Evolutionary conservation across 2,329 filamentous ascomycete species (phyloP), one percentile per base, ranked within the genome.

Genomic region (Penicillium sumatraense): DNA sequence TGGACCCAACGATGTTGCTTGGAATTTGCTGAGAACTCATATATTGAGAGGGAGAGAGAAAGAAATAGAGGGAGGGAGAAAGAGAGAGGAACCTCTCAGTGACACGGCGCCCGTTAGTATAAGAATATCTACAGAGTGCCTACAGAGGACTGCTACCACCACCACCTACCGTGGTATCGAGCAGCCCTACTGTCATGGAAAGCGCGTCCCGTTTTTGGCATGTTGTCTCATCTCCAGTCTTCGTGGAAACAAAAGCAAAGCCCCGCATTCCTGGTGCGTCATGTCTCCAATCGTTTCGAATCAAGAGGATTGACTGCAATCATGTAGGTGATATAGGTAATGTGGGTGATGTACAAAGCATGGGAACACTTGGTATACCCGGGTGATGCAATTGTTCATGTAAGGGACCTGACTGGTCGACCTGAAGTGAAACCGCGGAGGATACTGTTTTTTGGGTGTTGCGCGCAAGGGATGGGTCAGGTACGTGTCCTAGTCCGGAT

Each of bases 391-490:
- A 60, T 53, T 49, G 31, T 18, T 31, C 20, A 57, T 57, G 54
- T 46, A 64, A 64, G 59, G 61, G 58, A 60, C 16, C 44, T 7
- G n/a, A 45, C 18, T 47, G 23, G 26, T 49, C 27, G 24, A 51
- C 42, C 18, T 48, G 20, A 24, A 33, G 46, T 45, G 49, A 56
- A 60, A 59, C 54, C 53, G 46, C 42, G 21, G 23, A 44, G 40
- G 44, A 57, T 26, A 49, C 31, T 29, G 44, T 52, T 52, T 55
- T 44, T 18, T 54, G 20, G 54, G 52, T 49, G 52, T 44, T 57
- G 40, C 49, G 51, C 52, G 61, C 62, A 65, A 65, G 62, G 62
- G 62, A 62, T 62, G 59, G 59, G 41, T 62, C 62, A 63, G 59
- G 61, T 64, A 64, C 62, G 49, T 59, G 54, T 59, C 57, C 54